Conservation (phyloP, 2,329 filamentous ascomycete species). For the Aspergillus aculeatus region DNA sequence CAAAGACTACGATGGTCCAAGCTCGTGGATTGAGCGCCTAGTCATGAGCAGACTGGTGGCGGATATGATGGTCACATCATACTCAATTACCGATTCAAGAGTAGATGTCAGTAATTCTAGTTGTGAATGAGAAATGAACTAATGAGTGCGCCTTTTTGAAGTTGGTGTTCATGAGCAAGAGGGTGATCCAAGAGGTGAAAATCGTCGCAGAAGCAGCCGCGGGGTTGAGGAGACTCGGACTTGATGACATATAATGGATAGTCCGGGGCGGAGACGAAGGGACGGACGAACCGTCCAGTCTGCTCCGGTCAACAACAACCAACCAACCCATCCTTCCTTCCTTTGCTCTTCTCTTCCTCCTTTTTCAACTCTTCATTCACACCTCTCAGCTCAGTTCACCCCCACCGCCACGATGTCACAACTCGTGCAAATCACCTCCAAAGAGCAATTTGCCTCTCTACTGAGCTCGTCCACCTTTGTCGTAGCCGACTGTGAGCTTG, state of each 20-base stretch:
- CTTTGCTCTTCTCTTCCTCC: conserved; percentile 16
- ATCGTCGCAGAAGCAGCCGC: not conserved
- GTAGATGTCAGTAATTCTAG: not conserved
- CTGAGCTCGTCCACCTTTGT: conserved; percentile 74
- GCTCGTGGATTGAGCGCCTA: not conserved
- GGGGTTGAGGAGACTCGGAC: conserved; percentile 10
- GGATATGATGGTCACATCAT: not conserved
- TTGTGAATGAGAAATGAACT: not conserved
- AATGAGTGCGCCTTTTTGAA: not conserved
- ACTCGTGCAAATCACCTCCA: conserved; percentile 58
- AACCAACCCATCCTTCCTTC: not conserved
- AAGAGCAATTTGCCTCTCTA: conserved; percentile 65
- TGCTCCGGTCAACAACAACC: not conserved
- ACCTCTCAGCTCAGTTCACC: conserved; percentile 8
- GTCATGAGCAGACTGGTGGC: not conserved
- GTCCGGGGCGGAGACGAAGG: not conserved
- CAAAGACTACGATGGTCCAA: not conserved
- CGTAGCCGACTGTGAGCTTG: conserved; percentile 77
- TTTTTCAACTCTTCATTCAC: conserved; percentile 6
- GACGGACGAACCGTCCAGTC: not conserved
- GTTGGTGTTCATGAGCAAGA: not conserved
- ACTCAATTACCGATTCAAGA: not conserved
- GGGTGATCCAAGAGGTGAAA: too few relatives aligned
- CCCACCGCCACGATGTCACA: conserved; percentile 39
- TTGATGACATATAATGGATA: conserved; percentile 31